These are phyloP conservation scores for Melampsora americana DNA, from an alignment of 1,284 basidiomycete genomes.

Conservation along the genomic window DNA sequence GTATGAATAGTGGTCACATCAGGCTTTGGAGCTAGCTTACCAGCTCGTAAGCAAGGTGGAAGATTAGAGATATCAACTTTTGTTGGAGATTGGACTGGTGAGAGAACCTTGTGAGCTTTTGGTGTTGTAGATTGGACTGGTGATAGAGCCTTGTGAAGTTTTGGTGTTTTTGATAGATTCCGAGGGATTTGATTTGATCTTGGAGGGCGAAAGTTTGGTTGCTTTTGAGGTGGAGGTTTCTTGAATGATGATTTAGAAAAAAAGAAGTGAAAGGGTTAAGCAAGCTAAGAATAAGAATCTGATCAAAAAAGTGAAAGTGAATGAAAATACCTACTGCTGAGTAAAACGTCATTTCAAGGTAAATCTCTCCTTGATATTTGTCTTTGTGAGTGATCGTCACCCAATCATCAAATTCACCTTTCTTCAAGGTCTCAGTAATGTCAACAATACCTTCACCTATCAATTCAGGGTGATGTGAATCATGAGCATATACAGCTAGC, in stretches of 20 bases:
- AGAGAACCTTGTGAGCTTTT: too few species aligned
- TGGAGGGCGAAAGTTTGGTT: not conserved
- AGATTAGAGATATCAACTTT: conserved; percentile 1
- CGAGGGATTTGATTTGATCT: not conserved
- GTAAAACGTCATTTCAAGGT: conserved; percentile 91
- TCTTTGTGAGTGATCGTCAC: conserved; percentile 82
- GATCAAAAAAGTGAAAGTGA: not conserved
- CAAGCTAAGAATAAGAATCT: not conserved
- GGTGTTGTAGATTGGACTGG: too few species aligned
- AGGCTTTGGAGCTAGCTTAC: not conserved
- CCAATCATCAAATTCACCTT: conserved; percentile 99
- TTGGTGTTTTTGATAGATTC: not conserved
- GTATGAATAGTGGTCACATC: not conserved
- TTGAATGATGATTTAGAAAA: conserved; percentile 6
- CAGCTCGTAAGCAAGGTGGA: conserved; percentile 20
- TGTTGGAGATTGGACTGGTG: too few species aligned
- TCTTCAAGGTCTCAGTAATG: conserved; percentile 82
- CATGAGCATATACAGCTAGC: conserved; percentile 88
- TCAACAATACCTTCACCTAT: conserved; percentile 88
- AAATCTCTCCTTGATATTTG: conserved; percentile 80
- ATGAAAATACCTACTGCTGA: conserved; percentile 56
- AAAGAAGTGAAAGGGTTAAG: not conserved
- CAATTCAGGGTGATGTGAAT: conserved; percentile 87
- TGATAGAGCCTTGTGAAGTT: too few species aligned
- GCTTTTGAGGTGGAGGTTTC: conserved; percentile 42